A percentile compares a stretch with the other conserved stretches of the same genome.
These are phyloP conservation scores for Eremothecium cymbalariae DNA, from an alignment of 1,139 yeast genomes.

Conservation along the genomic window DNA sequence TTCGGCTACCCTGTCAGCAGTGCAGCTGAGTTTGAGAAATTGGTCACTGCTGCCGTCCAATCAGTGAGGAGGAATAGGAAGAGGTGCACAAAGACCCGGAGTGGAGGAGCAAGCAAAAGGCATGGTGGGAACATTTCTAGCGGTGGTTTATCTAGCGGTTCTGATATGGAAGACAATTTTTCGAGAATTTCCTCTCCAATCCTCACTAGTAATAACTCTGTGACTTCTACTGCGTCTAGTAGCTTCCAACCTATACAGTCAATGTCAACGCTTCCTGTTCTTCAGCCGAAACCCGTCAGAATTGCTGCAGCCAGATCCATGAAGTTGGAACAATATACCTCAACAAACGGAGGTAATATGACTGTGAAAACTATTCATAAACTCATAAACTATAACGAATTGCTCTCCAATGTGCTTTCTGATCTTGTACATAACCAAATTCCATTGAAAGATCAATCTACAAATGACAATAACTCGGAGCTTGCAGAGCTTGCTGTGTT, in stretches of 20 bases:
- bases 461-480: slow-evolving; percentile 17
- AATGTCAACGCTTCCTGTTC: slow-evolving; percentile 4
- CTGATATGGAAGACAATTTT: slow-evolving; percentile 15
- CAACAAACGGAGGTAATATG: slow-evolving; percentile 1
- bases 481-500: slow-evolving; percentile 26
- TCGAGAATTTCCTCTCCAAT: slow-evolving; percentile 8
- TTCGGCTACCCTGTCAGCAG: slow-evolving; percentile 57
- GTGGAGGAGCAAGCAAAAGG: slow-evolving; percentile 1
- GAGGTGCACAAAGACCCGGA: slow-evolving; percentile 36
- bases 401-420: slow-evolving; percentile 20
- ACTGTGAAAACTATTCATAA: background rate
- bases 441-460: slow-evolving; percentile 24
- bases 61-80: slow-evolving; percentile 62
- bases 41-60: slow-evolving; percentile 90
- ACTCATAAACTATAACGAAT: slow-evolving; percentile 17
- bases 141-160: slow-evolving; percentile 3
- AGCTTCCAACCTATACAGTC: slow-evolving; percentile 7
- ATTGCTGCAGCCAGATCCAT: slow-evolving; percentile 1
- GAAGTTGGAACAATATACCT: slow-evolving; percentile 1
- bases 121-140: slow-evolving; percentile 5
- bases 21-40: slow-evolving; percentile 69
- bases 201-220: background rate
- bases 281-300: slow-evolving; percentile 11
- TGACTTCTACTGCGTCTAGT: background rate
- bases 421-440: slow-evolving; percentile 25